Base-by-base conservation (phyloP, 2,329 filamentous ascomycete species). In the Herpomyces periplanetae region DNA sequence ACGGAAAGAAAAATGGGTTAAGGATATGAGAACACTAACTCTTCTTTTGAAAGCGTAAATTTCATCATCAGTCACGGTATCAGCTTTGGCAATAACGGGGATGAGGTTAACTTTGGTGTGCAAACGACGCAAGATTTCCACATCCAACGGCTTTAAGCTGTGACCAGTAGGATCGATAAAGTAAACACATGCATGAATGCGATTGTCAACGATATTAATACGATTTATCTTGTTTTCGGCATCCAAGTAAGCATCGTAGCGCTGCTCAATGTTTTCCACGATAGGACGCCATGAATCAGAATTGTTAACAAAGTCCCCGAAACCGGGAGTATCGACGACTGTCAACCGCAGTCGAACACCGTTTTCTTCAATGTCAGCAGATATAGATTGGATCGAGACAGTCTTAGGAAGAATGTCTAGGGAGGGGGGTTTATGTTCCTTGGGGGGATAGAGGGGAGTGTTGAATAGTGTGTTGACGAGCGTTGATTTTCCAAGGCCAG, bases 51-150 rank as follows among this genome's bases (percentile, higher is more conserved):
- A 96, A 28, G 58, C 59, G 21, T 52, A 45, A 34, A 96, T 71
- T 45, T 96, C 80, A 38, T 91, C 80, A 29, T 96, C 80, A 26
- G 80, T 96, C 34, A 96, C 49, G 21, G 80, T 96, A 41, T 96
- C 80, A 11, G 80, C 62, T 56, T 96, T 96, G 43, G 80, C 80
- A 39, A 96, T 88, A 38, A 96, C 80, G 18, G 80, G 80, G 27
- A 96, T 96, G 41, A 96, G 47, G 54, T 96, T 96, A 55, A 96
- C 80, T 60, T 91, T 91, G 56, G 75, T 91, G 49, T 96, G 80
- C 26, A 96, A 60, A 37, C 80, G 64, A 43, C 75, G 73, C 80
- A 96, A 96, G 28, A 96, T 80, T 49, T 96, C 80, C 28, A 96
- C 87, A 37, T 96, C 80, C 28, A 96, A 51, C 27, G 80, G 80